A percentile compares a stretch with the other conserved stretches of the same genome.
These are phyloP conservation scores for Cordyceps militaris DNA, from an alignment of 2,329 filamentous ascomycete genomes.

Conservation along the genomic window DNA sequence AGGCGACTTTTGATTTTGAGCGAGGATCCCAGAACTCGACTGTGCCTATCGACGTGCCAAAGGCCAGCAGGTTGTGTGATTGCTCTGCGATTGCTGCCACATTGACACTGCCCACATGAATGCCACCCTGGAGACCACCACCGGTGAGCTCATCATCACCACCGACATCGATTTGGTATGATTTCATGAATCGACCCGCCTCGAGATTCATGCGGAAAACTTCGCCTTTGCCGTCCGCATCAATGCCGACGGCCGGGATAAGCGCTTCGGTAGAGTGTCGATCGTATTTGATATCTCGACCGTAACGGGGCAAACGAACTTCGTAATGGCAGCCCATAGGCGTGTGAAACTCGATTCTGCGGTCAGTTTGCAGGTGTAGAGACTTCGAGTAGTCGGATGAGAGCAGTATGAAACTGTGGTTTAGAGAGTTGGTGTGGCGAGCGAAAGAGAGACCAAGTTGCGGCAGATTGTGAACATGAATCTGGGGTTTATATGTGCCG, in stretches of 20 bases:
- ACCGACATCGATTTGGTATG: constrained; percentile 85
- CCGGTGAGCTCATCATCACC: constrained; percentile 68
- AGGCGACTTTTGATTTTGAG: constrained; percentile 71
- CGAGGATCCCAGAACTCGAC: constrained; percentile 96
- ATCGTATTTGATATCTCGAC: constrained; percentile 82
- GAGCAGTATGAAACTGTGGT: constrained; percentile 83
- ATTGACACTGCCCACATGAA: constrained; percentile 80
- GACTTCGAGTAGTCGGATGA: constrained; percentile 92
- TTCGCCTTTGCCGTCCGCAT: constrained; percentile 78
- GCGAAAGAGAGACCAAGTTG: constrained; percentile 91
- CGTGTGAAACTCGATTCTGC: constrained; percentile 88
- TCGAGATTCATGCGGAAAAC: constrained; percentile 92
- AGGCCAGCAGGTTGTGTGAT: constrained; percentile 84
- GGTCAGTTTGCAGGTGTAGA: constrained; percentile 85
- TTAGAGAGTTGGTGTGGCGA: constrained; percentile 84
- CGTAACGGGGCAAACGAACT: constrained; percentile 86
- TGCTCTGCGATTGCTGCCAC: constrained; percentile 78
- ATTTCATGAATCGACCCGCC: constrained; percentile 86
- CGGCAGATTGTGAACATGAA: constrained; percentile 91
- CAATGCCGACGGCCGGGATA: constrained; percentile 80
- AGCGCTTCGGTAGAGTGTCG: constrained; percentile 75
- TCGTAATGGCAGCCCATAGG: constrained; percentile 81
- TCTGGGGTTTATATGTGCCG: constrained; percentile 61
- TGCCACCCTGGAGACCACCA: constrained; percentile 76
- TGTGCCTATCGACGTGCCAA: constrained; percentile 90